Evolutionary conservation across 257 asterid species (phyloP).

Genomic region (Misopates orontium): DNA sequence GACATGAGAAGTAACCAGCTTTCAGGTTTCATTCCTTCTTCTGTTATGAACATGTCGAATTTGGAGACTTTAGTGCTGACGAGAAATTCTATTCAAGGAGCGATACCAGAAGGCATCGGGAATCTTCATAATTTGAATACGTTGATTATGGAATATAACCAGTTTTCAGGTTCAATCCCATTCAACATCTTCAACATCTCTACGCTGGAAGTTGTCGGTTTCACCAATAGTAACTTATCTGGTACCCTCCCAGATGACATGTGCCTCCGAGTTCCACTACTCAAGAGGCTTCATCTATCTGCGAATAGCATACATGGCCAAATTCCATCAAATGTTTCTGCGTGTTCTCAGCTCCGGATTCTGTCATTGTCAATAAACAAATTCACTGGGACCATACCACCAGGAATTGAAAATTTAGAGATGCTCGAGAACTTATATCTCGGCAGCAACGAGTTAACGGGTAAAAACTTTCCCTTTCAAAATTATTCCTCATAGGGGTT

Average conservation of each 20-base stretch:
- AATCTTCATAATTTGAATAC: constrained; percentile 23
- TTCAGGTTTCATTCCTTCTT: too few relatives aligned
- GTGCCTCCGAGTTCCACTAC: constrained; percentile 17
- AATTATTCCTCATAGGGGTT: too few relatives aligned
- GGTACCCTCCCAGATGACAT: constrained; percentile 22
- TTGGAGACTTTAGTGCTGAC: neutral
- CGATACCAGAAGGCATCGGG: constrained; percentile 22
- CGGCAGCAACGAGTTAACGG: neutral
- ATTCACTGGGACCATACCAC: constrained; percentile 24
- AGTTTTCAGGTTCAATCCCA: constrained; percentile 29
- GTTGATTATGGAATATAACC: constrained; percentile 6
- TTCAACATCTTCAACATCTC: constrained; percentile 25
- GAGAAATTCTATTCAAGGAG: constrained; percentile 19
- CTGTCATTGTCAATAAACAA: constrained; percentile 28
- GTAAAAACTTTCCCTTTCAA: too few relatives aligned
- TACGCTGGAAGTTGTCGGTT: neutral
- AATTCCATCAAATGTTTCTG: constrained; percentile 27
- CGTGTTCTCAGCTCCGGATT: constrained; percentile 19
- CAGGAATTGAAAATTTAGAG: neutral
- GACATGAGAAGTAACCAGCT: too few relatives aligned
- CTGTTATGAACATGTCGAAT: too few relatives aligned
- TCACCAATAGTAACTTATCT: neutral
- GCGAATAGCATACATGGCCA: constrained; percentile 27
- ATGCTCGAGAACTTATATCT: neutral
- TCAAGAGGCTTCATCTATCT: constrained; percentile 24